phyloP scores from a whole-genome alignment of 2,329 filamentous ascomycete species.

The Scorias spongiosa region DNA sequence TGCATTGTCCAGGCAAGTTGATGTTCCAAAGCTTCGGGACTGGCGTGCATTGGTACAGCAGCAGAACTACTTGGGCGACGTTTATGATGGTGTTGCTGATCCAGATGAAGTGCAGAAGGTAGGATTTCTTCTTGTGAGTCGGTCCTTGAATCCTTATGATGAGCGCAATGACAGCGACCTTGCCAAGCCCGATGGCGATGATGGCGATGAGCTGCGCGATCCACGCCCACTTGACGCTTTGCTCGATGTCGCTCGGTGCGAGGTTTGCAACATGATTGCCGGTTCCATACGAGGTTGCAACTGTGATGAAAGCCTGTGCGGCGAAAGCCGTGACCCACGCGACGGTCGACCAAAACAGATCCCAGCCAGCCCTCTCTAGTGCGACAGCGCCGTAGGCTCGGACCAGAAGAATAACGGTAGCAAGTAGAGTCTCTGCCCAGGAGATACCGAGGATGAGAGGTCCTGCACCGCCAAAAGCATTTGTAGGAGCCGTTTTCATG shows the following conservation, averaged over 20 bases:
- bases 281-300: slow-evolving; percentile 9
- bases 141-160: slow-evolving; percentile 12
- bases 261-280: slow-evolving; percentile 8
- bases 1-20: slow-evolving; percentile 7
- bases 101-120: slow-evolving; percentile 9
- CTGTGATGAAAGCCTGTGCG: slow-evolving; percentile 5
- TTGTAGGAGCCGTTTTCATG: background rate
- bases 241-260: slow-evolving; percentile 1
- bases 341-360: slow-evolving; percentile 2
- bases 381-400: slow-evolving; percentile 1
- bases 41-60: slow-evolving; percentile 9
- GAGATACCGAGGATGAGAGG: slow-evolving; percentile 3
- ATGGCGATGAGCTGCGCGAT: slow-evolving; percentile 12
- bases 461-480: slow-evolving; percentile 3
- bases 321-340: slow-evolving; percentile 2
- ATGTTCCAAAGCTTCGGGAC: slow-evolving; percentile 11
- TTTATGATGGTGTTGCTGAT: slow-evolving; percentile 8
- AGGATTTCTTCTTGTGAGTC: slow-evolving; percentile 8
- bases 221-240: slow-evolving; percentile 10
- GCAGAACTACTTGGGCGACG: slow-evolving; percentile 7
- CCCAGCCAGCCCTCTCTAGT: slow-evolving; percentile 2
- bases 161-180: slow-evolving; percentile 13
- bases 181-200: slow-evolving; percentile 10
- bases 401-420: slow-evolving; percentile 1
- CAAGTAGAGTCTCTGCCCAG: slow-evolving; percentile 3